These are phyloP conservation scores for Suillus tomentosus DNA, from an alignment of 768 basidiomycete species.

Conservation along the genomic window DNA sequence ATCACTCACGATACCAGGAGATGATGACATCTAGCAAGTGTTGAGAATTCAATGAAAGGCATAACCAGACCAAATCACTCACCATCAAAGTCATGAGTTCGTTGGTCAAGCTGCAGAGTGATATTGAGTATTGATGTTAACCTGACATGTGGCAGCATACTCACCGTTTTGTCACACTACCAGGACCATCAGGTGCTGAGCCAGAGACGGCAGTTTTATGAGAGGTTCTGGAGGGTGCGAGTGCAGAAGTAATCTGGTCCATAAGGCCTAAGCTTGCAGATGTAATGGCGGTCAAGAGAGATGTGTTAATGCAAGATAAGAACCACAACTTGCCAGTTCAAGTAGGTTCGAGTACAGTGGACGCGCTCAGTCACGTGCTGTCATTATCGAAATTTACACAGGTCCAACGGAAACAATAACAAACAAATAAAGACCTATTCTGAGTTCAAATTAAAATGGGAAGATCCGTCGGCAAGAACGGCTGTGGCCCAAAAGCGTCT, in stretches of 20 bases:
- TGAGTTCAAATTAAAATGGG: slow-evolving; percentile 8
- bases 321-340: neutral
- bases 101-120: slow-evolving; percentile 60
- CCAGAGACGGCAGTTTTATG: slow-evolving; percentile 59
- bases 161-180: slow-evolving; percentile 85
- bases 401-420: neutral
- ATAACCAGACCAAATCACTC: slow-evolving; percentile 25
- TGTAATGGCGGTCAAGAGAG: slow-evolving; percentile 9
- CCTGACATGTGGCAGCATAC: slow-evolving; percentile 1
- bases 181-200: slow-evolving; percentile 56
- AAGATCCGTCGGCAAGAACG: slow-evolving; percentile 9
- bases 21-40: slow-evolving; percentile 72
- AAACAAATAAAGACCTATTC: slow-evolving; percentile 6
- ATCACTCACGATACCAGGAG: slow-evolving; percentile 78
- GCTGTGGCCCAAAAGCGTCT: slow-evolving; percentile 3
- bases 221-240: slow-evolving; percentile 57
- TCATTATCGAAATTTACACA: slow-evolving; percentile 10
- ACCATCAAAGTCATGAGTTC: slow-evolving; percentile 93
- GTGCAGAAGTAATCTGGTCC: slow-evolving; percentile 72
- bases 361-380: slow-evolving; percentile 37
- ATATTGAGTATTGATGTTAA: slow-evolving; percentile 11
- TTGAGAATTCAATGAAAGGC: slow-evolving; percentile 13
- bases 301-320: slow-evolving; percentile 18
- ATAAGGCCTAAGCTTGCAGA: slow-evolving; percentile 39
- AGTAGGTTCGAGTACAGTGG: slow-evolving; percentile 12